Evolutionary conservation across 1,139 yeast species (phyloP), one percentile per base, ranked within the genome.

Genomic region (Taphrina communis): DNA sequence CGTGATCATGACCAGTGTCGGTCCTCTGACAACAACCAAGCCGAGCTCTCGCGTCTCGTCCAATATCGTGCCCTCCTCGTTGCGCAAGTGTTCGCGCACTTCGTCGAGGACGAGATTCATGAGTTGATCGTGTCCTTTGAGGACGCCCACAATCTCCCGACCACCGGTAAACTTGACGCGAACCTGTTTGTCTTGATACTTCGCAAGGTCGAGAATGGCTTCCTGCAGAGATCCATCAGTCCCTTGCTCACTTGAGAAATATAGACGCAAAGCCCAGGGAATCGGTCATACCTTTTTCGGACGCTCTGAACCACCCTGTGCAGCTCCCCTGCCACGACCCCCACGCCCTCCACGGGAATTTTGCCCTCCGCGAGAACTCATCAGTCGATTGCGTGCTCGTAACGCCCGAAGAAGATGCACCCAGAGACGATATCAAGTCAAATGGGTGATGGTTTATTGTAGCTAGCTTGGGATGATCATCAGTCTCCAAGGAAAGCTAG

Each of bases 61-160:
- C 66, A 81, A 77, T 14, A 81, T 76, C 11, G 84, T 82, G 41
- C 83, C 87, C 72, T 88, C 91, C 66, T 86, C 88, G 82, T 85
- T 84, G 77, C 89, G 82, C 68, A 88, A 74, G 41, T 83, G 84
- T 77, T 94, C 97, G 61, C 83, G 83, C 12, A 90, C 93, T 59
- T 92, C 88, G 75, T 92, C 97, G 73, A 94, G 83, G 8, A 94
- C 98, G 74, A 94, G 82, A 79, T 94, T 94, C 96, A 93, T 89
- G 78, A 92, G 83, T 78, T 90, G 96, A 77, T 94, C 99, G 77
- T 84, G 92, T 21, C 99, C 98, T 75, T 89, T 90, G 74, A 94
- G 83, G 0, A 81, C 80, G 35, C 99, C 99, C 36, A 83, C 82
- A 9, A 93, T 87, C 72, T 82, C 83, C 77, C 97, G 85, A 14